Evolutionary conservation across 352 stramenopile species (phyloP).

Genomic region (Phytopythium mirpurense): DNA sequence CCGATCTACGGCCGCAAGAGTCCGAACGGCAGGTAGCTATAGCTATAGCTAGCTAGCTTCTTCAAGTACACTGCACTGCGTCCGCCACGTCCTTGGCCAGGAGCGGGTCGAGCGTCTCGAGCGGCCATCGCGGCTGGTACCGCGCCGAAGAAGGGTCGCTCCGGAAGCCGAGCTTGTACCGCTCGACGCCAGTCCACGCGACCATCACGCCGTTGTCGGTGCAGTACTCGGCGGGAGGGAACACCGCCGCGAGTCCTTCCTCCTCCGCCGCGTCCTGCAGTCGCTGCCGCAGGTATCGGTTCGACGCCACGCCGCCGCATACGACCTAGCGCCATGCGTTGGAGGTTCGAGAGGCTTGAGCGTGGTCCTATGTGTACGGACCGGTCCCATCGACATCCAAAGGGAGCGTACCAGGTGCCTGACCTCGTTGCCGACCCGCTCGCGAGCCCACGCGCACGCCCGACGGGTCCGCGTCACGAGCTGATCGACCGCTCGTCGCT

Average conservation of each 20-base stretch:
- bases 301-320: constrained; percentile 96
- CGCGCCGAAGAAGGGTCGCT: constrained; percentile 43
- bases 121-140: constrained; percentile 74
- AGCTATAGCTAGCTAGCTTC: too few relatives aligned
- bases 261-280: constrained; percentile 60
- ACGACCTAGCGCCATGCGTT: constrained; percentile 88
- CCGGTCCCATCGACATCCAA: neutral
- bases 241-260: constrained; percentile 40
- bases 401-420: constrained; percentile 67
- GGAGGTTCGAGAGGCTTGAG: too few relatives aligned
- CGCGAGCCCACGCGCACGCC: constrained; percentile 82
- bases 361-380: too few relatives aligned
- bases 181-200: constrained; percentile 91
- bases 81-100: constrained; percentile 11
- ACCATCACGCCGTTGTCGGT: constrained; percentile 98
- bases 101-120: constrained; percentile 53
- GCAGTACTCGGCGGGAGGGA: constrained; percentile 87
- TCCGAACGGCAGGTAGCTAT: too few relatives aligned
- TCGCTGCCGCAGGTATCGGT: constrained; percentile 89
- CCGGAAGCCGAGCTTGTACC: constrained; percentile 44
- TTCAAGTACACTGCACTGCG: constrained; percentile 1
- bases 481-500: constrained; percentile 52
- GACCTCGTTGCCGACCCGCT: constrained; percentile 36
- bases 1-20: too few relatives aligned
- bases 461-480: constrained; percentile 72